These are phyloP conservation scores for Pseudopyricularia javanii DNA, from an alignment of 2,329 filamentous ascomycete genomes.

Conservation along the genomic window DNA sequence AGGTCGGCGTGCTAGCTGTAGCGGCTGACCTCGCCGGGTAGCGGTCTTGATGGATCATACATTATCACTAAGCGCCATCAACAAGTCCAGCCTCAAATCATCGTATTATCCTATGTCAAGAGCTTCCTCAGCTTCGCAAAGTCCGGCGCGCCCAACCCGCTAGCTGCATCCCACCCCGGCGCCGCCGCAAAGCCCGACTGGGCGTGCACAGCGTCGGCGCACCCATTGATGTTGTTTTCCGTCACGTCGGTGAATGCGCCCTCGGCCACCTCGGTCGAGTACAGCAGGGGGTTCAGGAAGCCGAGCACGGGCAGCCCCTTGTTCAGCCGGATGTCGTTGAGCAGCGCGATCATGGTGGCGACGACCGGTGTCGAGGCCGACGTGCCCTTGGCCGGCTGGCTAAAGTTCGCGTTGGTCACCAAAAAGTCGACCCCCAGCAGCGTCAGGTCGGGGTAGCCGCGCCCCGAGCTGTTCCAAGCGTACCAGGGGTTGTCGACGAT, in stretches of 20 bases:
- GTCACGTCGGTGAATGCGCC: constrained; percentile 24
- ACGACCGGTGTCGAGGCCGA: constrained; percentile 42
- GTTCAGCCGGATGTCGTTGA: constrained; percentile 40
- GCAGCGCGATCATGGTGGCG: constrained; percentile 38
- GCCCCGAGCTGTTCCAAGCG: too few species aligned
- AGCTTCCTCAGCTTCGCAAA: constrained; percentile 9
- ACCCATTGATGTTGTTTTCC: constrained; percentile 18
- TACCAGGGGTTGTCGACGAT: too few species aligned
- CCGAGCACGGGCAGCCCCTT: constrained; percentile 36
- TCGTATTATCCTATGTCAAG: not conserved
- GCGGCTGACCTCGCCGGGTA: too few species aligned
- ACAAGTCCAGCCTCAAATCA: too few species aligned
- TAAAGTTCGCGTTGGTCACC: too few species aligned
- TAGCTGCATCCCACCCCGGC: constrained; percentile 10
- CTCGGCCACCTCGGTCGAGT: constrained; percentile 17
- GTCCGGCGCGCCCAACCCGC: constrained; percentile 10
- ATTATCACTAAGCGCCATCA: too few species aligned
- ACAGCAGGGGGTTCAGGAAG: constrained; percentile 39
- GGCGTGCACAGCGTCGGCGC: constrained; percentile 7
- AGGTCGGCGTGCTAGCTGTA: too few species aligned
- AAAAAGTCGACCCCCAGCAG: constrained; percentile 46
- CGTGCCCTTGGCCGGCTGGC: constrained; percentile 33
- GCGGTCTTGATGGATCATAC: too few species aligned
- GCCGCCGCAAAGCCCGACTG: constrained; percentile 11
- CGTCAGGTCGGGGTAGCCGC: constrained; percentile 41